Evolutionary conservation across 257 asterid species (phyloP), one percentile per base, ranked within the genome.

Genomic region (Jasminum sambac): DNA sequence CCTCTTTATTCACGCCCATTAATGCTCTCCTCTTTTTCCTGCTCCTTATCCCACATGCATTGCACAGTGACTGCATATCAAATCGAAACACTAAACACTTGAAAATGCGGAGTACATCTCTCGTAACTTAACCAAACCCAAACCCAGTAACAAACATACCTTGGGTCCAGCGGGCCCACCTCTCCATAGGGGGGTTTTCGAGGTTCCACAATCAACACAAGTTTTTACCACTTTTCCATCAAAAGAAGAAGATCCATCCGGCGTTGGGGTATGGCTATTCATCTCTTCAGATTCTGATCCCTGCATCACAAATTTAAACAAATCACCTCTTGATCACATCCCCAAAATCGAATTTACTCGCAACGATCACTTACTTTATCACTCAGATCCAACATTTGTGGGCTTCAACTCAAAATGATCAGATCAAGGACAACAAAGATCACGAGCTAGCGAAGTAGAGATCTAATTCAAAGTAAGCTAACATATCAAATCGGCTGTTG

Each of bases 131-230:
- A n/a, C 36, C 34, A 8, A 19, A 55, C 26, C 13, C 11, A 5
- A 40, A 55, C 10, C 25, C n/a, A 8, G 11, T 12, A 8, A 5
- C 5, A 50, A 17, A 30, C 19, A 43, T 71, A 87, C 99, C 96
- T 94, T 94, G 74, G 98, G 98, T 52, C 98, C 98, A 74, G 96
- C 98, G 44, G 99, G 98, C 73, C 99, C 99, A 68, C 99, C 96
- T 19, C 99, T 73, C 98, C 99, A 94, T 5, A 94, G 95, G 5
- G 99, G 99, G 42, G 98, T 94, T 82, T 87, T 91, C 5, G 90
- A 86, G 55, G 98, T 88, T 44, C 99, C 98, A 34, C 96, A 95
- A 83, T 91, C 96, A 36, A 78, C 88, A 72, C 99, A 95, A 0
- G 96, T 91, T 87, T 87, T 94, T 34, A 83, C 57, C 63, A 81